phyloP scores from a whole-genome alignment of 2,329 filamentous ascomycete species.

The Apiospora aurea region DNA sequence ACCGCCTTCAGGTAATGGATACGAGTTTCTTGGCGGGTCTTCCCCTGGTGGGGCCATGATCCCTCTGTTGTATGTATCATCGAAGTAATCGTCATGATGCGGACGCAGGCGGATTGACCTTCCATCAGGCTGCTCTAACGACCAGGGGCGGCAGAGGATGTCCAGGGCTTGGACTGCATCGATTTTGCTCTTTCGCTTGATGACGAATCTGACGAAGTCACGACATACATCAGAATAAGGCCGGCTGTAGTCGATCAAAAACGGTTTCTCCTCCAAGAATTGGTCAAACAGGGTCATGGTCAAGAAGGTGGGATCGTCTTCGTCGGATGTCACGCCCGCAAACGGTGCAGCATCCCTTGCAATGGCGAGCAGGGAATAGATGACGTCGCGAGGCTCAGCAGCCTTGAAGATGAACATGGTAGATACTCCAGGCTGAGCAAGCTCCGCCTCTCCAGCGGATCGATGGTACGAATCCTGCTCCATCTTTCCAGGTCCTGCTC shows the following conservation, averaged over 20 bases:
- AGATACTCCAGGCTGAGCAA: neutral
- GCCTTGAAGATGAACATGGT: slow-evolving; percentile 22
- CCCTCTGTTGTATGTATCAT: neutral
- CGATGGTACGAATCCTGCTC: neutral
- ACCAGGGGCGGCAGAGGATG: neutral
- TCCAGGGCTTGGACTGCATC: slow-evolving; percentile 31
- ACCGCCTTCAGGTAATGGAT: neutral
- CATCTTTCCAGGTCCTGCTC: neutral
- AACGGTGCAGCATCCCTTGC: slow-evolving; percentile 41
- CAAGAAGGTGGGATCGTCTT: slow-evolving; percentile 25
- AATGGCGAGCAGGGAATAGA: slow-evolving; percentile 45
- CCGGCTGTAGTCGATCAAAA: slow-evolving; percentile 42
- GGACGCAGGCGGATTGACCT: neutral
- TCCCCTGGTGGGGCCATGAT: neutral
- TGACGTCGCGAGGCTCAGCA: slow-evolving; percentile 39
- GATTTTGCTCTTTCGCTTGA: slow-evolving; percentile 29
- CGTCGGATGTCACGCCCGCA: slow-evolving; percentile 20
- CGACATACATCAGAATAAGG: slow-evolving; percentile 42
- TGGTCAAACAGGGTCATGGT: neutral
- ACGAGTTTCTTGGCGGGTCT: neutral
- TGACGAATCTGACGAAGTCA: slow-evolving; percentile 45
- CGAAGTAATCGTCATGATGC: neutral
- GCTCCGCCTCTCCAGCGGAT: neutral
- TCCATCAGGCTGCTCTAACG: neutral
- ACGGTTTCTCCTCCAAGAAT: slow-evolving; percentile 37